Evolutionary conservation across 2,329 filamentous ascomycete species (phyloP).

Genomic region (Atkinsonella texensis): DNA sequence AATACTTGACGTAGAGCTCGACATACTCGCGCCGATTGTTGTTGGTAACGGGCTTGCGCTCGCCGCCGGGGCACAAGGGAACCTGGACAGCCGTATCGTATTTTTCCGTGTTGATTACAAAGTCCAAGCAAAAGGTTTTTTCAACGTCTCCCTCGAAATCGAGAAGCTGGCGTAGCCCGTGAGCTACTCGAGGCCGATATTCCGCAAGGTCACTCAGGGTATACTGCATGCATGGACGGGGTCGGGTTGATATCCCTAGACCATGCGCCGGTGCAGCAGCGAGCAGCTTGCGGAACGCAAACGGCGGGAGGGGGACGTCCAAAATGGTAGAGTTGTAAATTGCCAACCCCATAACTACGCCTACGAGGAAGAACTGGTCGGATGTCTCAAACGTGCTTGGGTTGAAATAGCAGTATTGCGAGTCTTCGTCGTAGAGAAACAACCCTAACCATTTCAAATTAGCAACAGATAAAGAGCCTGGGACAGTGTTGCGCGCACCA

Average conservation of each 20-base stretch:
- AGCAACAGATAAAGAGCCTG: background rate
- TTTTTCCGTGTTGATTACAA: slow-evolving; percentile 63
- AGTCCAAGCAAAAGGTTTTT: slow-evolving; percentile 68
- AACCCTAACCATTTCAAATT: slow-evolving; percentile 48
- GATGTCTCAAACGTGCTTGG: slow-evolving; percentile 80
- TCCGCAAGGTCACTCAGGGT: slow-evolving; percentile 74
- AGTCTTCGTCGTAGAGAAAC: slow-evolving; percentile 86
- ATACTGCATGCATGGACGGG: slow-evolving; percentile 54
- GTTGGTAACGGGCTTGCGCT: slow-evolving; percentile 68
- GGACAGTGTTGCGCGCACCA: slow-evolving; percentile 38
- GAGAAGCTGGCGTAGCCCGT: slow-evolving; percentile 62
- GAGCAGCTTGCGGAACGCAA: slow-evolving; percentile 79
- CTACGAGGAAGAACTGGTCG: slow-evolving; percentile 84
- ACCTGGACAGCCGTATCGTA: slow-evolving; percentile 58
- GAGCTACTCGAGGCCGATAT: slow-evolving; percentile 63
- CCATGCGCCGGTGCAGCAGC: slow-evolving; percentile 57
- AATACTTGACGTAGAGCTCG: slow-evolving; percentile 67
- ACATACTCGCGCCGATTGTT: slow-evolving; percentile 77
- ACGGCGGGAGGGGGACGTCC: slow-evolving; percentile 76
- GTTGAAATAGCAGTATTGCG: slow-evolving; percentile 86
- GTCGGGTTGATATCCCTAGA: slow-evolving; percentile 41
- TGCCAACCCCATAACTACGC: slow-evolving; percentile 74
- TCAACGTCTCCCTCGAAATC: slow-evolving; percentile 80
- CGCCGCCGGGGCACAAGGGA: slow-evolving; percentile 63
- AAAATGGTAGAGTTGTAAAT: slow-evolving; percentile 94